Conservation (phyloP, 2,329 filamentous ascomycete species). For the Xylariales sp. region DNA sequence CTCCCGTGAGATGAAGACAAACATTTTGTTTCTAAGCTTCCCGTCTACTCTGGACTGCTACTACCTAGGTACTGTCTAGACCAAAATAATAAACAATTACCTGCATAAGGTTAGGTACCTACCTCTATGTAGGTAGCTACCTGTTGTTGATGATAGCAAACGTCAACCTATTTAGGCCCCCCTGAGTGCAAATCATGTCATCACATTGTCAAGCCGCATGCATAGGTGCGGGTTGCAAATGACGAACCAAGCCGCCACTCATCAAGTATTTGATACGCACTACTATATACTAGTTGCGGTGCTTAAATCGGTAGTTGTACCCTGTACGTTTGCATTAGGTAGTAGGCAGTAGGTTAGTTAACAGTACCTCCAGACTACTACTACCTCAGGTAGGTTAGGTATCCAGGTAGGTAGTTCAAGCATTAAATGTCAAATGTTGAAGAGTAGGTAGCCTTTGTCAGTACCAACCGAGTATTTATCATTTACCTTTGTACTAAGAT, state of each 20-base stretch:
- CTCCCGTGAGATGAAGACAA: not conserved
- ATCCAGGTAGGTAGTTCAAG: too few species aligned
- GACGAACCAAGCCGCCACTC: conserved; percentile 19
- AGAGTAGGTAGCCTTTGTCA: not conserved
- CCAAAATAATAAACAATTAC: too few species aligned
- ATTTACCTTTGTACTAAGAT: not conserved
- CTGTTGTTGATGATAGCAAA: not conserved
- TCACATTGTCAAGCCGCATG: conserved; percentile 22
- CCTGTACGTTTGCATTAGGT: not conserved
- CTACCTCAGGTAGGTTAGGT: too few species aligned
- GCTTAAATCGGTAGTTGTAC: not conserved
- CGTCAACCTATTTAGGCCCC: conserved; percentile 4
- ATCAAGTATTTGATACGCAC: conserved; percentile 10
- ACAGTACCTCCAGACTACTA: too few species aligned
- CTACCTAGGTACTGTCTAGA: too few species aligned
- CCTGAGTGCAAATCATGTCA: conserved; percentile 28
- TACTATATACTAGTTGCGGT: not conserved
- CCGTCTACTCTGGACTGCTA: not conserved
- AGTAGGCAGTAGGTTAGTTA: not conserved
- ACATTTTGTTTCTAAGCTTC: not conserved
- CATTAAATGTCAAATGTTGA: not conserved
- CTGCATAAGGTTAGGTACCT: too few species aligned
- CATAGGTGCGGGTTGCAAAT: conserved; percentile 15
- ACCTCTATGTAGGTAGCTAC: too few species aligned
- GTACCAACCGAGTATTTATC: conserved; percentile 9